These are phyloP conservation scores for Vanrija pseudolonga DNA, from an alignment of 1,284 basidiomycete species.

Conservation along the genomic window DNA sequence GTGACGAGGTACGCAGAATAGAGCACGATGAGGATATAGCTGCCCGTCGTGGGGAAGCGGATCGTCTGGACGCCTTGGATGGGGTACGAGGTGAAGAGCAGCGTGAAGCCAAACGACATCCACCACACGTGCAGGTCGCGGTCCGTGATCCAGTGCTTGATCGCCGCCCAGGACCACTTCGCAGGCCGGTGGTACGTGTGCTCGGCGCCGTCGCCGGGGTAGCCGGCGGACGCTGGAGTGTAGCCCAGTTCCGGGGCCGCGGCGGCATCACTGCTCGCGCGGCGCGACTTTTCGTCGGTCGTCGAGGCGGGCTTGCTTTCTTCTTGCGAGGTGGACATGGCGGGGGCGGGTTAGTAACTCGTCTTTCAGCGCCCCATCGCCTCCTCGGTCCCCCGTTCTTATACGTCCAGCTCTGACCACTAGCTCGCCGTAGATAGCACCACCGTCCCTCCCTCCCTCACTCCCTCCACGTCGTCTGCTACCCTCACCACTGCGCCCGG, in stretches of 20 bases:
- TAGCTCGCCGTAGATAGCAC: no score
- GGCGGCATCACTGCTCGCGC: no score
- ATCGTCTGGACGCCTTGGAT: slow-evolving; percentile 20
- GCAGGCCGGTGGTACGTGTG: not conserved
- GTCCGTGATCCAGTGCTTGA: slow-evolving; percentile 8
- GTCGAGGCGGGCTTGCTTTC: not conserved
- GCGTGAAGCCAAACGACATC: slow-evolving; percentile 7
- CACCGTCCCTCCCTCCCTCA: no score
- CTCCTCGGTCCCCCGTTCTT: no score
- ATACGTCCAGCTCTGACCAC: no score
- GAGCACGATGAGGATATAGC: slow-evolving; percentile 18
- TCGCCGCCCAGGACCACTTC: not conserved
- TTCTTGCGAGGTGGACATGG: no score
- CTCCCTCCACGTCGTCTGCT: no score
- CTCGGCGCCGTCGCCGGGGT: no score
- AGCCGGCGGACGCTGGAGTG: no score
- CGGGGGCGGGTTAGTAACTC: no score
- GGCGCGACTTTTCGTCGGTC: not conserved
- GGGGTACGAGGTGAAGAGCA: slow-evolving; percentile 8
- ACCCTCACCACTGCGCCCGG: no score
- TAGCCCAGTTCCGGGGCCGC: not conserved
- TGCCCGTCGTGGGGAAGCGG: slow-evolving; percentile 12
- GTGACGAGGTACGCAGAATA: slow-evolving; percentile 16
- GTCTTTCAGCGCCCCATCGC: no score
- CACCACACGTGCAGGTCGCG: slow-evolving; percentile 15